Base-by-base conservation (phyloP, 2,329 filamentous ascomycete genomes). In the Domatiomyces globalis region DNA sequence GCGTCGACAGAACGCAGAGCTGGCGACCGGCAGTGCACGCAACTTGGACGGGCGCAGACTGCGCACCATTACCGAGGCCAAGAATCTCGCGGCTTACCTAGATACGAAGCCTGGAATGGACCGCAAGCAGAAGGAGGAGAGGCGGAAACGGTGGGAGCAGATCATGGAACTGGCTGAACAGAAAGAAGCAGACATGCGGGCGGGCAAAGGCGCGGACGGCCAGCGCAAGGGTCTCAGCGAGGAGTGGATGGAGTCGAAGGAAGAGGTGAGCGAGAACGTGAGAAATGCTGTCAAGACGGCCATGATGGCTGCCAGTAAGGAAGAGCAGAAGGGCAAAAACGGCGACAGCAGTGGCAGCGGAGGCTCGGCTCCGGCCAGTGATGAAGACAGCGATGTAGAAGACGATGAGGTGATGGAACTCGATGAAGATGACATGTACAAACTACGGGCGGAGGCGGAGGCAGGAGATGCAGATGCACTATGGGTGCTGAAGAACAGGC, bases 41-140 rank as follows among this genome's bases (percentile, higher is more conserved):
- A 98, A 96, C 59, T 75, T 98, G 1, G 92, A 96, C 62, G 92
- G 92, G 0, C 81, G 92, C 19, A 79, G 92, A 51, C 68, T 98
- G 51, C 82, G 94, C 48, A 96, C 92, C 1, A 87, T 96, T 25
- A 90, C 85, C 39, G 92, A 98, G 66, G 92, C 92, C 33, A 98
- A 98, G 68, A 86, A 87, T 1, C 74, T 98, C 18, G 92, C 94
- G 0, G 89, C 96, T 66, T 96, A 95, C 63, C 77, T 96, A 1
- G 87, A 89, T 1, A 85, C 94, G 59, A 95, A 96, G 66, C 92
- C 94, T 0, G 90, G 95, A 55, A 95, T 98, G 90, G 92, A 95
- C 57, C 82, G 84, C 68, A 87, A 87, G 64, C 88, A 96, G 66
- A 90, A 88, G 63, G 89, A 95, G 65, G 84, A 85, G 68, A 79